phyloP scores from a whole-genome alignment of 805 yeast genomes.

The Zygoascus tannicola region DNA sequence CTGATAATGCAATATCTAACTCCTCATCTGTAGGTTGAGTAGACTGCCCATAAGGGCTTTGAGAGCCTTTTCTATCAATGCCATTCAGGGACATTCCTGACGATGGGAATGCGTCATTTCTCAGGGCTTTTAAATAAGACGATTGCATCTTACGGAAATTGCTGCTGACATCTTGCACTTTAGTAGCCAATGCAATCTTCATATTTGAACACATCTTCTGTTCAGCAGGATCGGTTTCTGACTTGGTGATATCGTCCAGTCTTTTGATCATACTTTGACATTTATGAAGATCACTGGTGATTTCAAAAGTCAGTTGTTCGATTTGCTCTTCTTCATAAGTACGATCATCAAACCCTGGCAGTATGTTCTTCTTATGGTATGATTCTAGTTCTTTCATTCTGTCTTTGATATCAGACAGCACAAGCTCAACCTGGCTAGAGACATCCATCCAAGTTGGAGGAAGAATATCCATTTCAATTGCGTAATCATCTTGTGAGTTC shows the following conservation, averaged over 20 bases:
- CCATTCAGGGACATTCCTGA: neutral
- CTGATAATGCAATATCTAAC: slow-evolving; percentile 27
- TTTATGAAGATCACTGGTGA: slow-evolving; percentile 67
- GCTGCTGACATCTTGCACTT: slow-evolving; percentile 70
- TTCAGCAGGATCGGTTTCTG: slow-evolving; percentile 40
- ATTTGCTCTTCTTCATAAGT: slow-evolving; percentile 65
- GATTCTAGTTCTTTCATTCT: slow-evolving; percentile 53
- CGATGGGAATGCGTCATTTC: slow-evolving; percentile 51
- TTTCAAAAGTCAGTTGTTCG: slow-evolving; percentile 63
- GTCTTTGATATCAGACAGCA: slow-evolving; percentile 42
- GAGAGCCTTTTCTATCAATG: neutral
- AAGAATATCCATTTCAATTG: slow-evolving; percentile 52
- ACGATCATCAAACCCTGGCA: slow-evolving; percentile 84
- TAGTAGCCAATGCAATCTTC: slow-evolving; percentile 74
- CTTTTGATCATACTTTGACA: slow-evolving; percentile 70
- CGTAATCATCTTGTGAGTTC: slow-evolving; percentile 20
- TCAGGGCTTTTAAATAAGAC: slow-evolving; percentile 72
- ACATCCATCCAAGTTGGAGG: slow-evolving; percentile 77
- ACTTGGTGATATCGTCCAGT: slow-evolving; percentile 38
- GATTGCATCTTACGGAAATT: slow-evolving; percentile 81
- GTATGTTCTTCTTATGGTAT: slow-evolving; percentile 68
- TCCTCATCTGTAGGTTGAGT: slow-evolving; percentile 17
- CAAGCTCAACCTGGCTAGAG: slow-evolving; percentile 59
- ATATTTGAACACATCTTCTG: slow-evolving; percentile 64
- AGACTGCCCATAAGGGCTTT: slow-evolving; percentile 1